Base-by-base conservation (phyloP, 352 stramenopile genomes). In the Peronospora farinosa region DNA sequence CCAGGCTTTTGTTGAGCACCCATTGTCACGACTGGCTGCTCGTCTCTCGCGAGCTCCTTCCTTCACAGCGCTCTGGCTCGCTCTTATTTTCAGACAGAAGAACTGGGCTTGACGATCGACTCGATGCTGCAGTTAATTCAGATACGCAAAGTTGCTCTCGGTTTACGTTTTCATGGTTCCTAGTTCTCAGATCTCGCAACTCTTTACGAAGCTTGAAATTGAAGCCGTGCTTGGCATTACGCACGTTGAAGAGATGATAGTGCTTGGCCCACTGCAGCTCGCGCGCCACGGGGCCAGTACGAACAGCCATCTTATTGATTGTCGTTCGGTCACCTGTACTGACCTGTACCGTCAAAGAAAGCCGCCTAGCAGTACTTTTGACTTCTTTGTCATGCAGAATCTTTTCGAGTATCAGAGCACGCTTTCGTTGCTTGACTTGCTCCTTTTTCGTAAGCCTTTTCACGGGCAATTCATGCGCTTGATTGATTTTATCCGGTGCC, bases 401-500 rank as follows among this genome's bases (percentile, higher is more conserved):
- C 41, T 77, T 82, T 19, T 88, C 78, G 28, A 84, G 68, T 3
- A 73, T 65, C 51, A 84, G 57, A 46, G 70, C 74, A 37, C 78
- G 78, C 54, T 90, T 90, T 33, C 74, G 68, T 25, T 78, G 68
- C 59, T 86, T 79, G 4, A 69, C 50, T 37, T 79, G 50, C 53
- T 92, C 76, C 45, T 92, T 91, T 59, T 92, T 95, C 28, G 78
- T 85, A 13, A 90, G 57, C 33, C 88, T 93, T 35, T 86, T 86
- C 16, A 54, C 47, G 0, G 69, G 49, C 0, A 35, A 61, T 10
- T 69, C 62, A 23, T 57, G 31, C 5, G 30, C 9, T 33, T 74
- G 60, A 37, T 83, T 87, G 27, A 92, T 72, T 42, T 87, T 86
- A 31, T 90, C 72, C 0, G 84, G 81, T 13, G 84, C 84, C 84